Evolutionary conservation across 306 rosid species (phyloP).

Genomic region (Inga oerstediana): DNA sequence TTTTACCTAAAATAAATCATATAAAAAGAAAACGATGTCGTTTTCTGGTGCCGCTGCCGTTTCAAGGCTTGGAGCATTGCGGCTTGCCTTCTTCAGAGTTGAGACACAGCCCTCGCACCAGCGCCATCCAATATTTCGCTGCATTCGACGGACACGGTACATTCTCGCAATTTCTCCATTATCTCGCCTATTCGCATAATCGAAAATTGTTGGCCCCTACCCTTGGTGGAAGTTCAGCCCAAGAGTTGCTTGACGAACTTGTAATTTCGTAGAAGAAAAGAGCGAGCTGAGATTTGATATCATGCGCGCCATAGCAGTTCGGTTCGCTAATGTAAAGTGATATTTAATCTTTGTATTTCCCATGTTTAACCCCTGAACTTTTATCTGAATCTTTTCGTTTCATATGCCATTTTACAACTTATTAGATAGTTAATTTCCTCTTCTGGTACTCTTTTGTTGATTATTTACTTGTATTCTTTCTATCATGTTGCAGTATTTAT

Average conservation of each 20-base stretch:
- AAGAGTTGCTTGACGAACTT: background rate
- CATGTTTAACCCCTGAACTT: background rate
- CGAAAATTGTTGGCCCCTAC: background rate
- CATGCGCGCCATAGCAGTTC: slow-evolving; percentile 67
- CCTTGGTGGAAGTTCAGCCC: background rate
- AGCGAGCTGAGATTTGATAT: background rate
- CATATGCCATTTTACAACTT: background rate
- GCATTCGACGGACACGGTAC: background rate
- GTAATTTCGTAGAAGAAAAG: background rate
- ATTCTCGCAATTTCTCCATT: background rate
- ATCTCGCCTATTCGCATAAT: background rate
- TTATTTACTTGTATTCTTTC: background rate
- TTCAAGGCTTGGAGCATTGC: no score
- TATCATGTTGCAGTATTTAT: slow-evolving; percentile 50
- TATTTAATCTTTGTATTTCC: background rate
- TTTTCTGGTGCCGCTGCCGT: no score
- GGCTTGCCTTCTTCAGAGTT: background rate
- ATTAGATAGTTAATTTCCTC: background rate
- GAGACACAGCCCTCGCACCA: background rate
- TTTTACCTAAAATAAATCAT: no score
- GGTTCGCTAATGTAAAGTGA: slow-evolving; percentile 47
- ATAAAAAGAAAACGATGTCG: no score
- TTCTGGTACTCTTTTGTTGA: background rate
- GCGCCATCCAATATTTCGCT: background rate
- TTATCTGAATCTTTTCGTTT: background rate